Evolutionary conservation across 176 grass and related monocot species (phyloP).

Genomic region (Urochloa ruziziensis): DNA sequence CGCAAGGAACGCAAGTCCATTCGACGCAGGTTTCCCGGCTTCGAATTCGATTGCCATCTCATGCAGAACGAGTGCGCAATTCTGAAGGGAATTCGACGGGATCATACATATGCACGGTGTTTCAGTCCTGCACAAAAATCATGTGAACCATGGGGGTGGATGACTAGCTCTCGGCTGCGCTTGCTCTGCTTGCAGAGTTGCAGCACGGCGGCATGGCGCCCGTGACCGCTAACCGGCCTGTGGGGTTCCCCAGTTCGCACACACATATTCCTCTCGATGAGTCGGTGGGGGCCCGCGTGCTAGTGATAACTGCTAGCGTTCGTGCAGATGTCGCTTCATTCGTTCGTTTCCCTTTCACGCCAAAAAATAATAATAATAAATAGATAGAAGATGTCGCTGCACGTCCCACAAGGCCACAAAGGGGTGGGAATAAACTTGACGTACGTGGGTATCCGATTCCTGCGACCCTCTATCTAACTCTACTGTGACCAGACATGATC

Average conservation of each 20-base stretch:
- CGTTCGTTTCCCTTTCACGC: neutral
- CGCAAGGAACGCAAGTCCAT: neutral
- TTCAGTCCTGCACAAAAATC: neutral
- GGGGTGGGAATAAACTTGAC: conserved; percentile 26
- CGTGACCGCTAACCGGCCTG: conserved; percentile 22
- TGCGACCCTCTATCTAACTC: conserved; percentile 16
- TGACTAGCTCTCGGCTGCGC: too few species aligned
- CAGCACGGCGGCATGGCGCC: conserved; percentile 14
- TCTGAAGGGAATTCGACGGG: neutral
- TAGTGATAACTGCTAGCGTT: conserved; percentile 3
- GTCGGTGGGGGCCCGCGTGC: neutral
- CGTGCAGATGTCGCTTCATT: conserved; percentile 4
- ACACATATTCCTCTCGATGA: conserved; percentile 10
- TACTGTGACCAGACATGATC: neutral
- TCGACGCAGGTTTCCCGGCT: neutral
- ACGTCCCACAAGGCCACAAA: neutral
- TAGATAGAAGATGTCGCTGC: neutral
- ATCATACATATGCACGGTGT: neutral
- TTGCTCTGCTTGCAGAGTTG: neutral
- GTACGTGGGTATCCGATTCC: conserved; percentile 38
- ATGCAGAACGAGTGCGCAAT: neutral
- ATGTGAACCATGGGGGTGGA: neutral
- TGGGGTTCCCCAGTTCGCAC: neutral
- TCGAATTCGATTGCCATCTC: neutral
- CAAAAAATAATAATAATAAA: neutral